phyloP scores from a whole-genome alignment of 2,329 filamentous ascomycete species.

The Stemphylium vesicarium region DNA sequence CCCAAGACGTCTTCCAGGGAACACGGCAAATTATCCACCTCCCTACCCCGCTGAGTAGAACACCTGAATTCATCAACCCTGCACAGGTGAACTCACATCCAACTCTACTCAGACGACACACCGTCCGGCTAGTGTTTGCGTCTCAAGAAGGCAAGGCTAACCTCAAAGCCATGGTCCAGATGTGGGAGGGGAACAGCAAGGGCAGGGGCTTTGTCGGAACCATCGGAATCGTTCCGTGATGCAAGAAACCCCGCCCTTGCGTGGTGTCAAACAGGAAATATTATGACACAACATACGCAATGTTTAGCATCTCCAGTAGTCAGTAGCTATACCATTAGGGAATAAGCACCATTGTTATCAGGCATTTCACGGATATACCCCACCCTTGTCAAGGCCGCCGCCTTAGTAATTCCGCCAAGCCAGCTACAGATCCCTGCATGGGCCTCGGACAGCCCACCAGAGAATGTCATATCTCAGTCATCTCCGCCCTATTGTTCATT shows the following conservation, averaged over 20 bases:
- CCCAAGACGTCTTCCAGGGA: not conserved
- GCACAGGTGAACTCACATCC: no score
- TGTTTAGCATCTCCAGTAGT: not conserved
- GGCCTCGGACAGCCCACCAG: slow-evolving; percentile 11
- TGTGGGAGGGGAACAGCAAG: slow-evolving; percentile 3
- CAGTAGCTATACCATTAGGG: not conserved
- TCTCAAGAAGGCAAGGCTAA: slow-evolving; percentile 4
- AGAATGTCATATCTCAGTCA: slow-evolving; percentile 23
- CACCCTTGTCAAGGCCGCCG: not conserved
- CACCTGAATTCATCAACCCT: not conserved
- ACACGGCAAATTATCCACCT: not conserved
- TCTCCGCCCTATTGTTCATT: slow-evolving; percentile 10
- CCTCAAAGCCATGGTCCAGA: slow-evolving; percentile 3
- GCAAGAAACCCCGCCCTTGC: not conserved
- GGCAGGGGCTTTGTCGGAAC: not conserved
- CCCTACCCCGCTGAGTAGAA: no score
- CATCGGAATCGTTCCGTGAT: not conserved
- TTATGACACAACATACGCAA: not conserved
- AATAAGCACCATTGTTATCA: not conserved
- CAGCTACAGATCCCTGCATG: slow-evolving; percentile 12
- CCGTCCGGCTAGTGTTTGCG: not conserved
- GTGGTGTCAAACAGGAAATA: not conserved
- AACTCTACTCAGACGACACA: not conserved
- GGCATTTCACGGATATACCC: not conserved
- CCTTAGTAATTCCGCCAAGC: slow-evolving; percentile 20